phyloP scores from a whole-genome alignment of 2,329 filamentous ascomycete genomes.

The Metarhizium guizhouense region DNA sequence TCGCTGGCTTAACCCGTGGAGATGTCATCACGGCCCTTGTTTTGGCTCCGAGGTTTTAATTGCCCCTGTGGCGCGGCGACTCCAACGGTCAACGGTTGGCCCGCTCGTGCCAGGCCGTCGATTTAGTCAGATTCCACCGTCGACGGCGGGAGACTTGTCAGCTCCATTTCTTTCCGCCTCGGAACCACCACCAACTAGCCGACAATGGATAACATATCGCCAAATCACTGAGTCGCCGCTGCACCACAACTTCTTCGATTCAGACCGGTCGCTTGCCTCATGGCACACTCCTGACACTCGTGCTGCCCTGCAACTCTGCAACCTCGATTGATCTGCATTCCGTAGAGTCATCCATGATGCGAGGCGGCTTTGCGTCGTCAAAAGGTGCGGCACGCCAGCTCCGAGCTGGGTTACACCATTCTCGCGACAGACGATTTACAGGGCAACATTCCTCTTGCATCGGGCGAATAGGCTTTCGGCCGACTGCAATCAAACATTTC shows the following conservation, averaged over 20 bases:
- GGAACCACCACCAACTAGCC: not conserved
- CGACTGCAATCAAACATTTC: not conserved
- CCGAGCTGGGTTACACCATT: slow-evolving; percentile 7
- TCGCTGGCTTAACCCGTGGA: not conserved
- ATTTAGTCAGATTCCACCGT: not conserved
- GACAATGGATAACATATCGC: not conserved
- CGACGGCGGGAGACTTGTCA: not conserved
- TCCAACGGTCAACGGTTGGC: not conserved
- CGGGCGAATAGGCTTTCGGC: not conserved
- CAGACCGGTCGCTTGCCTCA: not conserved
- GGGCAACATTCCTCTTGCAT: slow-evolving; percentile 2
- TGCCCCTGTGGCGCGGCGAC: not conserved
- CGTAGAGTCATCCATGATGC: slow-evolving; percentile 8
- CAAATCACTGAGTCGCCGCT: not conserved
- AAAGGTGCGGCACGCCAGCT: slow-evolving; percentile 10
- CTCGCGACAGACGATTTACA: slow-evolving; percentile 1
- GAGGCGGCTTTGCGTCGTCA: slow-evolving; percentile 7
- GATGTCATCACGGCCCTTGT: not conserved
- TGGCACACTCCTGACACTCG: not conserved
- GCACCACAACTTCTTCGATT: not conserved
- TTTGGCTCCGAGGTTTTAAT: not conserved
- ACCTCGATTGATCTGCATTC: not conserved
- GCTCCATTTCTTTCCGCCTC: not conserved
- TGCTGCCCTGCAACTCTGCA: not conserved
- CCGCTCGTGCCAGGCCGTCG: not conserved